Evolutionary conservation across 2,329 filamentous ascomycete species (phyloP), one percentile per base, ranked within the genome.

Genomic region (Cladosporium sp.): DNA sequence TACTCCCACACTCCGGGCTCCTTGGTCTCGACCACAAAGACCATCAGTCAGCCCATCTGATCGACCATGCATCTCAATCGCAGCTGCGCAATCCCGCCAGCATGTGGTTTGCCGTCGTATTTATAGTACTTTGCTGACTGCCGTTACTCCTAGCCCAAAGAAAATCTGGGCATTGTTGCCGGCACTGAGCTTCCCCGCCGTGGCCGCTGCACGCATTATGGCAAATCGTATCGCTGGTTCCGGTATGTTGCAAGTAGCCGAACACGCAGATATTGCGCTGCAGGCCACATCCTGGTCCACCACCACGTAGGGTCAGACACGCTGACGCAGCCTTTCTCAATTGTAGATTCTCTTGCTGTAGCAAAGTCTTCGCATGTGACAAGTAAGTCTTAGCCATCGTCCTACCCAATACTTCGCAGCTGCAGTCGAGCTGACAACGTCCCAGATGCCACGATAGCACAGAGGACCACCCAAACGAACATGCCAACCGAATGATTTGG

Each of bases 401-500:
- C 52, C 40, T 14, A 56, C 61, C 37, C 23, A 8, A 33, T 2
- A 23, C 28, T n/a, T 33, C 2, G 6, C 21, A 33, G 40, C n/a
- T 4, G 18, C 52, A 49, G 18, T 14, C 44, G 18, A 65, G 57
- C 62, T 67, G 66, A 67, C 64, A 57, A 35, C 14, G 16, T 33
- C 35, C n/a, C 73, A 86, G 85, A 79, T 96, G 92, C 78, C 92
- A 96, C 73, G 91, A 95, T 75, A 84, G 80, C 18, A 84, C 80
- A 11, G 86, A 88, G 71, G 88, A 90, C 60, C 92, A 96, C 78
- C 80, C 85, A 8, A 89, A 91, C 69, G 92, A 95, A 79, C 92
- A 91, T 83, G 92, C 92, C 8, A 92, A 89, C 72, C 83, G 91
- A 58, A 95, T 95, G 91, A 87, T 94, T 40, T 94, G 91, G 81